These are phyloP conservation scores for Hypomontagnella monticulosa DNA, from an alignment of 495 filamentous ascomycete genomes.

Conservation along the genomic window DNA sequence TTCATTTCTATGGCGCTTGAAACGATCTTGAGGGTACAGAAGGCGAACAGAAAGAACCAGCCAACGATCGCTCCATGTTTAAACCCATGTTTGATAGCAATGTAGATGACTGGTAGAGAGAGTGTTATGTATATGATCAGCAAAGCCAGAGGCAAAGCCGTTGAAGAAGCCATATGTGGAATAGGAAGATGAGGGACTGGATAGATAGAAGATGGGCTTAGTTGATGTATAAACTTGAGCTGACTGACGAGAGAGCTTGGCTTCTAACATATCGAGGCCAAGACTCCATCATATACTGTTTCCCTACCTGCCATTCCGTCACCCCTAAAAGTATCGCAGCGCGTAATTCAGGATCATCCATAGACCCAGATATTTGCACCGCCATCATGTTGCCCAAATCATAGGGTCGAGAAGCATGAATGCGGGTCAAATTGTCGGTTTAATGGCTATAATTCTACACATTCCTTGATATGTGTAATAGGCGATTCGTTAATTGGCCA, in stretches of 20 bases:
- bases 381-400: slow-evolving; percentile 8
- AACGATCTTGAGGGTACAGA: slow-evolving; percentile 51
- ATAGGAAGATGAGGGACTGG: background rate
- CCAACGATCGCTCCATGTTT: slow-evolving; percentile 47
- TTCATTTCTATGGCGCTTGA: slow-evolving; percentile 48
- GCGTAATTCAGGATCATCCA: background rate
- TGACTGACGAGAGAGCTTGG: background rate
- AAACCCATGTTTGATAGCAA: slow-evolving; percentile 47
- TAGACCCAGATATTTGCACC: slow-evolving; percentile 12
- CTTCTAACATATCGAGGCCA: slow-evolving; percentile 8
- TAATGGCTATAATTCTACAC: background rate
- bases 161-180: slow-evolving; percentile 25
- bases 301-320: background rate
- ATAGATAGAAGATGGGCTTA: background rate
- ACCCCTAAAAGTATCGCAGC: background rate
- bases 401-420: background rate
- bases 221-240: background rate
- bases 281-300: slow-evolving; percentile 16
- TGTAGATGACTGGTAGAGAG: slow-evolving; percentile 45
- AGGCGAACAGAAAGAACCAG: slow-evolving; percentile 52
- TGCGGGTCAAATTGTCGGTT: background rate
- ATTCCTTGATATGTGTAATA: background rate
- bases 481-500: slow-evolving; percentile 3
- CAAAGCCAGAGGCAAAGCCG: slow-evolving; percentile 45
- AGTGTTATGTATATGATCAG: slow-evolving; percentile 51